These are phyloP conservation scores for Cryomyces minteri DNA, from an alignment of 495 filamentous ascomycete genomes.

Conservation along the genomic window DNA sequence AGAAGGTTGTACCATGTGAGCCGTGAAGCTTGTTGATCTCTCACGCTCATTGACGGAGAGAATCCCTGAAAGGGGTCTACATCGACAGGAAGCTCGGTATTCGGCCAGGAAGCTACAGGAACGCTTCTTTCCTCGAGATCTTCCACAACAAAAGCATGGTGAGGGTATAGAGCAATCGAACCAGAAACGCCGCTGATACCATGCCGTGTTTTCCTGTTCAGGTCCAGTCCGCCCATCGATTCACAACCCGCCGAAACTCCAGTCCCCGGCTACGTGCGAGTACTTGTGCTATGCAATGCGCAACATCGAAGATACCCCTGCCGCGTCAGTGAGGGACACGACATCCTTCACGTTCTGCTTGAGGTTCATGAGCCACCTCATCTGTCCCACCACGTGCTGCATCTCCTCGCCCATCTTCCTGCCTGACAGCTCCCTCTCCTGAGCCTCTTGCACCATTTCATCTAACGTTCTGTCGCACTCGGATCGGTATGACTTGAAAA, in stretches of 20 bases:
- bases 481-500: slow-evolving; percentile 6
- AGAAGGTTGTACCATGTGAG: no score
- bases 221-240: not conserved
- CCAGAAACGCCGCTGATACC: not conserved
- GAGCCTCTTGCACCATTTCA: not conserved
- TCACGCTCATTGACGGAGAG: no score
- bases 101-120: no score
- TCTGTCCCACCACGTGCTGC: slow-evolving; percentile 9
- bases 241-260: not conserved
- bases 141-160: no score
- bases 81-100: no score
- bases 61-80: no score
- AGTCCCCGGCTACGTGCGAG: not conserved
- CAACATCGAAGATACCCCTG: not conserved
- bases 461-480: slow-evolving; percentile 3
- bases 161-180: not conserved
- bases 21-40: no score
- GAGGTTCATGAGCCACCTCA: slow-evolving; percentile 12
- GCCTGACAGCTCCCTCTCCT: slow-evolving; percentile 1
- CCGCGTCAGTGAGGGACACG: not conserved
- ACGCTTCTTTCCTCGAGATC: no score
- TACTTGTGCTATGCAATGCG: slow-evolving; percentile 1
- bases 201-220: not conserved
- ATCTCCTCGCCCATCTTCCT: slow-evolving; percentile 10
- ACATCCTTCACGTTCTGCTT: slow-evolving; percentile 3